Conservation (phyloP, 1,284 basidiomycete genomes). For the Cutaneotrichosporon cutaneum region DNA sequence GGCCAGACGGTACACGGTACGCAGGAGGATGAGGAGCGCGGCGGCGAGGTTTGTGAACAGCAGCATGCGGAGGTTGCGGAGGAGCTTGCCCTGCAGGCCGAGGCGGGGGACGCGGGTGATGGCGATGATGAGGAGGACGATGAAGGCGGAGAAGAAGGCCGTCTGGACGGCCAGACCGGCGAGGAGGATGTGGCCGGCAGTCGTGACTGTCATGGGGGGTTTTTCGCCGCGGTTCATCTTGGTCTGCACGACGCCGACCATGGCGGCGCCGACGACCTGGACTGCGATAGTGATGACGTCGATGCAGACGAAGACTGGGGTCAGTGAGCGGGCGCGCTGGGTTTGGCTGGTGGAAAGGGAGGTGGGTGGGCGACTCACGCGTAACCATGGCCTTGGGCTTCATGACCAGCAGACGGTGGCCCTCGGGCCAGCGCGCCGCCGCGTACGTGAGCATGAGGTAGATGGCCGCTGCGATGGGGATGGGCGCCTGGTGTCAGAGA, state of each 20-base stretch:
- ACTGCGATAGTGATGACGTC: constrained; percentile 48
- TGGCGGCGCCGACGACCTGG: constrained; percentile 52
- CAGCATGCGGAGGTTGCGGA: constrained; percentile 7
- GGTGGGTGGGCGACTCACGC: constrained; percentile 25
- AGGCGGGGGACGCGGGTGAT: constrained; percentile 12
- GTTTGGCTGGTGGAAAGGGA: not conserved
- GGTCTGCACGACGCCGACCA: constrained; percentile 54
- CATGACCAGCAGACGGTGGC: constrained; percentile 34
- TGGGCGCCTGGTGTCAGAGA: constrained; percentile 40
- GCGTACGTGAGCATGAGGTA: constrained; percentile 46
- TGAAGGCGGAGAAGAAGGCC: constrained; percentile 20
- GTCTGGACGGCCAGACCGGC: constrained; percentile 50
- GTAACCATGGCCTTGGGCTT: constrained; percentile 37
- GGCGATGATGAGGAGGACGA: constrained; percentile 7
- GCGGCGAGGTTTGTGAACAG: constrained; percentile 15
- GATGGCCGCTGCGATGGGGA: constrained; percentile 52
- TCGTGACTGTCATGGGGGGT: constrained; percentile 37
- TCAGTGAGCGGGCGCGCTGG: not conserved
- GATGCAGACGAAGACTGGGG: constrained; percentile 46
- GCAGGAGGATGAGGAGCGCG: constrained; percentile 36
- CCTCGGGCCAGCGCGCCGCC: constrained; percentile 31
- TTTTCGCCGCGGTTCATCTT: constrained; percentile 28
- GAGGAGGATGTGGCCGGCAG: constrained; percentile 53
- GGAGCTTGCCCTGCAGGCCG: not conserved
- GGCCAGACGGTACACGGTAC: constrained; percentile 53